Evolutionary conservation across 805 yeast species (phyloP).

Genomic region (Candida maesae): DNA sequence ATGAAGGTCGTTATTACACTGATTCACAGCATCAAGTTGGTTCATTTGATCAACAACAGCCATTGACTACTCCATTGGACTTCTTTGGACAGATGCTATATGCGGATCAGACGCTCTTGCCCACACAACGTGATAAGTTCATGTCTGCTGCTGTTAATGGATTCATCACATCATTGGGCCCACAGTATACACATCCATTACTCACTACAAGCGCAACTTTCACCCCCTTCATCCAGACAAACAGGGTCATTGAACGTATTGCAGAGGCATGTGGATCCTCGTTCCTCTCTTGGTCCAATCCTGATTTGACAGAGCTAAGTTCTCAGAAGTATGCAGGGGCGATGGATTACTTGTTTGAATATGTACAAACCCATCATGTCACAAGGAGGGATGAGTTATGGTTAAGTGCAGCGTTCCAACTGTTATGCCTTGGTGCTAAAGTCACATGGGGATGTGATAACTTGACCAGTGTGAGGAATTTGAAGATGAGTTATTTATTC

Average conservation of each 20-base stretch:
- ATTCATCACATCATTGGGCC: conserved; percentile 38
- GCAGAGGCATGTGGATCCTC: conserved; percentile 41
- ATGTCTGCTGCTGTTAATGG: conserved; percentile 34
- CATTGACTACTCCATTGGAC: neutral
- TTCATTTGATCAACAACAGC: too few species aligned
- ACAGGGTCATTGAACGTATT: conserved; percentile 30
- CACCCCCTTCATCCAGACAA: conserved; percentile 32
- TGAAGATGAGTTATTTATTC: conserved; percentile 34
- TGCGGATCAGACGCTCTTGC: conserved; percentile 3
- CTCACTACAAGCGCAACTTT: conserved; percentile 39
- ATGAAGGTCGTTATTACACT: conserved; percentile 1
- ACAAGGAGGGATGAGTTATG: conserved; percentile 33
- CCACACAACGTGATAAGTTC: conserved; percentile 10
- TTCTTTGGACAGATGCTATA: conserved; percentile 1
- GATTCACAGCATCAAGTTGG: too few species aligned
- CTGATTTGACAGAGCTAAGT: conserved; percentile 26
- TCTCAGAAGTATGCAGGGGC: conserved; percentile 26
- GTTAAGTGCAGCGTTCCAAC: conserved; percentile 37
- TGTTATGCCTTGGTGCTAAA: conserved; percentile 37
- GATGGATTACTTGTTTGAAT: conserved; percentile 17
- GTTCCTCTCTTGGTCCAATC: conserved; percentile 32
- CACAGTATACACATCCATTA: conserved; percentile 38
- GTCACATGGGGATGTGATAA: conserved; percentile 25
- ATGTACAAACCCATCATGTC: neutral
- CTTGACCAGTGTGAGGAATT: conserved; percentile 20